Evolutionary conservation across 139 green algal species (phyloP).

Genomic region (Coccomyxa sp.): DNA sequence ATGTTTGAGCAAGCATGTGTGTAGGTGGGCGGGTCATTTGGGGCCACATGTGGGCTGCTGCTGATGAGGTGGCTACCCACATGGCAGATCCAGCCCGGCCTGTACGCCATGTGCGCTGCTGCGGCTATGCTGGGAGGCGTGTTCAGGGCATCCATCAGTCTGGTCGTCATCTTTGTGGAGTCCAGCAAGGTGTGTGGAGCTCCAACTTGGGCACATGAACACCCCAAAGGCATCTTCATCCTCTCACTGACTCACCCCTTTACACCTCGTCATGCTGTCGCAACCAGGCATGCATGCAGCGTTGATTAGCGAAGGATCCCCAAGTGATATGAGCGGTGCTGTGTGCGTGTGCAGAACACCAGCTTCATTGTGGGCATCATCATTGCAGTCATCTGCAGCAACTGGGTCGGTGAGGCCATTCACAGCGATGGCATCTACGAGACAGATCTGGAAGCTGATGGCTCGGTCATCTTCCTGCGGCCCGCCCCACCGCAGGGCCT

Average conservation of each 20-base stretch:
- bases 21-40: conserved; percentile 58
- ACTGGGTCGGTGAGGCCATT: conserved; percentile 75
- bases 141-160: conserved; percentile 81
- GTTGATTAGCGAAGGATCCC: too few relatives aligned
- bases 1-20: too few relatives aligned
- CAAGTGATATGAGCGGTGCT: neutral
- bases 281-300: too few relatives aligned
- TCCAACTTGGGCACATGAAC: neutral
- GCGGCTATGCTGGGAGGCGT: conserved; percentile 80
- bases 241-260: neutral
- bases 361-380: conserved; percentile 86
- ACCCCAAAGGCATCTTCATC: neutral
- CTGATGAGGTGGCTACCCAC: conserved; percentile 57
- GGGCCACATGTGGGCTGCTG: conserved; percentile 56
- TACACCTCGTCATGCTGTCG: too few relatives aligned
- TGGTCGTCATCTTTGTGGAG: conserved; percentile 88
- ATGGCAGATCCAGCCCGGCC: conserved; percentile 51
- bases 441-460: conserved; percentile 76
- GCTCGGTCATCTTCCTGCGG: conserved; percentile 71
- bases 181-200: conserved; percentile 28
- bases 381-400: conserved; percentile 71
- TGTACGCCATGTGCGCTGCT: conserved; percentile 80
- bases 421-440: conserved; percentile 87
- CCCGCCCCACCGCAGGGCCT: conserved; percentile 69
- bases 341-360: conserved; percentile 38